phyloP scores from a whole-genome alignment of 768 basidiomycete species.

The Suillus bovinus region DNA sequence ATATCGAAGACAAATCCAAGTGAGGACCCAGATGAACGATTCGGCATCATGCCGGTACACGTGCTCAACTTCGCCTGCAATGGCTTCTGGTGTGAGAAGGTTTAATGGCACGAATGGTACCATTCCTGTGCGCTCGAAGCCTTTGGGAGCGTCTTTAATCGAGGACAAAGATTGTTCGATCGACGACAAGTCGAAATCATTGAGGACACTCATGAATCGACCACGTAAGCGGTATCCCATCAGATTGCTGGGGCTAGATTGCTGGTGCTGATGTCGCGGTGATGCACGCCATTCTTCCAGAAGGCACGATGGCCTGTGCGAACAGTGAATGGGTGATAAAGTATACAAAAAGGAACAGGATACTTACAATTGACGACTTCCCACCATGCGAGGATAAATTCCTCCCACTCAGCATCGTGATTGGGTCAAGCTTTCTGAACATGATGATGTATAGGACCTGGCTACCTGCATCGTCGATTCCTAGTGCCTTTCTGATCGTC shows the following conservation, averaged over 20 bases:
- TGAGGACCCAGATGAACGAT: no score
- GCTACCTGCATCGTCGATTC: background rate
- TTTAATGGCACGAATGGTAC: background rate
- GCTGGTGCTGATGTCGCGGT: no score
- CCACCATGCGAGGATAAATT: background rate
- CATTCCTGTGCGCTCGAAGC: background rate
- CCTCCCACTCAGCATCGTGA: background rate
- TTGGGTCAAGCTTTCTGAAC: background rate
- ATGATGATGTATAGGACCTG: background rate
- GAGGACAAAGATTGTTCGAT: background rate
- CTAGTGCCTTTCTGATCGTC: no score
- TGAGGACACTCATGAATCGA: no score
- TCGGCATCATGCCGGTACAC: no score
- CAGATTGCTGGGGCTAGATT: background rate
- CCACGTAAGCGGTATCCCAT: no score
- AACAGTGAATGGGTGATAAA: background rate
- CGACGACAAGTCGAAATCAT: background rate
- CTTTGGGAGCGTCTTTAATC: background rate
- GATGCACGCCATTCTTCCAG: background rate
- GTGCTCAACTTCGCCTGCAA: background rate
- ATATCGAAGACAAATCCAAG: no score
- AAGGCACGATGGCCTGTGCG: background rate
- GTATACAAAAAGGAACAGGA: background rate
- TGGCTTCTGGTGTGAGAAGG: background rate
- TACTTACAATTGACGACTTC: background rate